Evolutionary conservation across 371 early-diverging fungal genomes (phyloP), one percentile per base, ranked within the genome.

Genomic region (Apophysomyces elegans): DNA sequence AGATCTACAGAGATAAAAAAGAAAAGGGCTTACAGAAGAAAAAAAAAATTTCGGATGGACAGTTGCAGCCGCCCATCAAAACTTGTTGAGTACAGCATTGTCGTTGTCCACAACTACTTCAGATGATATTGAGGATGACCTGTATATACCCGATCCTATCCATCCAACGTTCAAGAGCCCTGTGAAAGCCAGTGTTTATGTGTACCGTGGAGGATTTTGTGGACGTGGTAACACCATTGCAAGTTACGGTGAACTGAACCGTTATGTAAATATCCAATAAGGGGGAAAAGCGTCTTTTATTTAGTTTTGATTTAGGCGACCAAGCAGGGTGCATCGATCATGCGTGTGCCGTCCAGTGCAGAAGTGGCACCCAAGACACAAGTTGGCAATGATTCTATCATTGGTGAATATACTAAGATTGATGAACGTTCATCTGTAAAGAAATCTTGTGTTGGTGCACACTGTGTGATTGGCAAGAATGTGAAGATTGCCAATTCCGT

Each of bases 401-500:
- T 98, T 47, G 98, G 98, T 39, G 92, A 93, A 45, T 86, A 88
- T 54, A 90, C 95, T 54, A 92, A 89, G 76, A 89, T 98, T 61
- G 96, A 90, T 50, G 97, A 98, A 61, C 84, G 93, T 54, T 92
- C 93, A 13, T 90, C 92, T 4, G 90, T 98, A 62, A 97, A 98
- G 79, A 93, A 92, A 70, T 93, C 95, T 9, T 90, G 94, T 45
- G 89, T 98, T 37, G 99, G 99, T 44, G 86, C 90, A 14, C 95
- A 98, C 75, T 92, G 96, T 73, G 74, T 85, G 16, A 94, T 98
- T 77, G 99, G 99, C 57, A 93, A 92, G 75, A 93, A 94, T 63
- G 96, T 96, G 74, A 97, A 97, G 79, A 93, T 98, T 68, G 87
- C 86, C 61, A 95, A 94, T 74, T 94, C 94, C 16, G 89, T 98